These are phyloP conservation scores for Colletotrichum trifolii DNA, from an alignment of 2,329 filamentous ascomycete species.

Conservation along the genomic window DNA sequence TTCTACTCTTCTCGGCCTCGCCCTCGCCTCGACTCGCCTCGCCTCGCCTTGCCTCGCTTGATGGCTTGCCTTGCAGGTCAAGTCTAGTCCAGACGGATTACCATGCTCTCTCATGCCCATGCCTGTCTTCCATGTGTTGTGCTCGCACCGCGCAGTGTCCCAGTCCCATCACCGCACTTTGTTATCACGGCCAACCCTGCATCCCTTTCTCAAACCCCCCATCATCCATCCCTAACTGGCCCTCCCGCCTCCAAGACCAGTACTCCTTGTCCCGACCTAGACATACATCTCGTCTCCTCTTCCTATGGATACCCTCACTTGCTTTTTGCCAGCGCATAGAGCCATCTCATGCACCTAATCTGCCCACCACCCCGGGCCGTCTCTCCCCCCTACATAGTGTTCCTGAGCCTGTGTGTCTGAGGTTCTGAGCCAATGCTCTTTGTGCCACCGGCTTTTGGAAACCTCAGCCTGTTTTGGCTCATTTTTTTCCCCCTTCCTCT, in stretches of 20 bases:
- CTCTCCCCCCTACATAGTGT: constrained; percentile 11
- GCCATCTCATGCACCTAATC: constrained; percentile 36
- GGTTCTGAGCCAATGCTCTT: constrained; percentile 18
- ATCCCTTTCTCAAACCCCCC: constrained; percentile 34
- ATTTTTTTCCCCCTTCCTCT: constrained; percentile 6
- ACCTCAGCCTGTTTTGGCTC: constrained; percentile 1
- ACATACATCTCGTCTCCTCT: constrained; percentile 20
- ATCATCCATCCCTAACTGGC: constrained; percentile 28
- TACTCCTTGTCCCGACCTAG: constrained; percentile 33
- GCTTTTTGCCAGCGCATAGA: constrained; percentile 39
- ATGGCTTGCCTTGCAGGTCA: constrained; percentile 5
- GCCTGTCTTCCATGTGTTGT: constrained; percentile 35
- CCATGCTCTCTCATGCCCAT: constrained; percentile 34
- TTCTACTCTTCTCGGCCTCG: constrained; percentile 3
- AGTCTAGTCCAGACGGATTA: constrained; percentile 6
- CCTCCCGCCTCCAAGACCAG: constrained; percentile 24
- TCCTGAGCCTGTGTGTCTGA: constrained; percentile 1
- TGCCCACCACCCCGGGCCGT: constrained; percentile 27
- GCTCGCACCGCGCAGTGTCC: constrained; percentile 35
- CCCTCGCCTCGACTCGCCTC: constrained; percentile 18
- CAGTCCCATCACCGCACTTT: constrained; percentile 29
- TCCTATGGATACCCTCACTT: constrained; percentile 39
- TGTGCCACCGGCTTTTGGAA: constrained; percentile 4
- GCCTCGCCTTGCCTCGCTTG: not conserved
- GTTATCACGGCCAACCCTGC: constrained; percentile 35